phyloP scores from a whole-genome alignment of 164 flowering plant genomes.

The Aristolochia contorta region DNA sequence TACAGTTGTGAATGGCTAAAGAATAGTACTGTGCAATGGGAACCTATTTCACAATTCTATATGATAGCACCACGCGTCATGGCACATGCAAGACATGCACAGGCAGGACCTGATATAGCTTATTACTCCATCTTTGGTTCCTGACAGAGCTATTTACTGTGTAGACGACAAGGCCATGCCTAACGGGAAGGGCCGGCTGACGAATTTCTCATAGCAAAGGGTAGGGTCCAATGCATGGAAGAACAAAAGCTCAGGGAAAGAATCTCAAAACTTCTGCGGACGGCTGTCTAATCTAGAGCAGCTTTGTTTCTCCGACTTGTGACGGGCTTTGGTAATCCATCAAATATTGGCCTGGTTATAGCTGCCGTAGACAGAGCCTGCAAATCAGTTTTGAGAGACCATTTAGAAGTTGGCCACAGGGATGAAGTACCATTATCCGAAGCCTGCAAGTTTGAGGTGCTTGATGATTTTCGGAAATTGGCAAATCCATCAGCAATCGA shows the following conservation, averaged over 20 bases:
- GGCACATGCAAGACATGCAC: no score
- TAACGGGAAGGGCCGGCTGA: not conserved
- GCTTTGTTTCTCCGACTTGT: slow-evolving; percentile 56
- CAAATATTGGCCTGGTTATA: slow-evolving; percentile 67
- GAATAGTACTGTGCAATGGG: no score
- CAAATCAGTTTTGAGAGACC: slow-evolving; percentile 67
- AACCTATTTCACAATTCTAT: no score
- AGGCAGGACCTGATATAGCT: not conserved
- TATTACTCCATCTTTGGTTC: not conserved
- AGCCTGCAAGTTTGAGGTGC: slow-evolving; percentile 64
- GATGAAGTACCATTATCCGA: slow-evolving; percentile 30
- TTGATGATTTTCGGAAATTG: slow-evolving; percentile 67
- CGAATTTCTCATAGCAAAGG: not conserved
- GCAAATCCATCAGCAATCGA: slow-evolving; percentile 23
- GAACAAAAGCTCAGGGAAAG: not conserved
- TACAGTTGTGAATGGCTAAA: no score
- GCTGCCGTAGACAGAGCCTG: slow-evolving; percentile 44
- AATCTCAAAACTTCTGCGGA: not conserved
- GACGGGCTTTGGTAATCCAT: slow-evolving; percentile 68
- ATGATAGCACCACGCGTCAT: no score
- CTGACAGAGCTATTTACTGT: not conserved
- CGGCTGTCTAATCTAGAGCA: slow-evolving; percentile 47
- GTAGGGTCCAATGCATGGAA: not conserved
- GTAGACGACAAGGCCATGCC: not conserved
- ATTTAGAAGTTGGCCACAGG: slow-evolving; percentile 46